Percentiles rank a stretch among this genome's conserved stretches.
These are phyloP conservation scores for Aspergillus piperis DNA, from an alignment of 2,329 filamentous ascomycete genomes.

Conservation along the genomic window DNA sequence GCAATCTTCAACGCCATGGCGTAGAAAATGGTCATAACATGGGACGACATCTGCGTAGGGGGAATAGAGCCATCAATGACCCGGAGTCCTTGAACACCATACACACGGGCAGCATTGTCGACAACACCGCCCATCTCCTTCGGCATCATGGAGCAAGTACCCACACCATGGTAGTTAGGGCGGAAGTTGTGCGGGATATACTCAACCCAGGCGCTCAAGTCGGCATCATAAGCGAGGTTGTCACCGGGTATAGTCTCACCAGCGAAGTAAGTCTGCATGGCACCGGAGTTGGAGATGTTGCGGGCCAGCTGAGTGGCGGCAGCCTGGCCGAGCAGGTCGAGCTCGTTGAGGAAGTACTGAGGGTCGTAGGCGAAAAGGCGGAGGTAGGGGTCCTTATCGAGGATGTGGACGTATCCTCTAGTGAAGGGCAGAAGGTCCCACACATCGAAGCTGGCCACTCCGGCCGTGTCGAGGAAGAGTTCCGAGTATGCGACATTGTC, in stretches of 20 bases:
- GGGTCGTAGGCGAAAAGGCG: slow-evolving; percentile 26
- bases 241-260: slow-evolving; percentile 21
- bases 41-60: slow-evolving; percentile 35
- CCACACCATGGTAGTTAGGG: slow-evolving; percentile 33
- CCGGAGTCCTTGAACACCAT: slow-evolving; percentile 35
- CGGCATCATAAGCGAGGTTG: slow-evolving; percentile 19
- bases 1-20: slow-evolving; percentile 32
- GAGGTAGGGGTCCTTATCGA: slow-evolving; percentile 30
- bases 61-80: slow-evolving; percentile 42
- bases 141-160: slow-evolving; percentile 38
- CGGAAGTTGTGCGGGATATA: slow-evolving; percentile 30
- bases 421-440: slow-evolving; percentile 36
- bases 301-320: slow-evolving; percentile 30
- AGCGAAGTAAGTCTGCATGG: slow-evolving; percentile 23
- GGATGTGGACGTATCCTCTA: slow-evolving; percentile 27
- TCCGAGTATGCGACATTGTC: slow-evolving; percentile 30
- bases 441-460: slow-evolving; percentile 28
- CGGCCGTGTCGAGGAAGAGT: slow-evolving; percentile 30
- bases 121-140: slow-evolving; percentile 37
- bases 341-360: slow-evolving; percentile 29
- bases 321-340: slow-evolving; percentile 31
- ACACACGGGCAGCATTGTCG: slow-evolving; percentile 30
- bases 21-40: slow-evolving; percentile 35
- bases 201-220: slow-evolving; percentile 24
- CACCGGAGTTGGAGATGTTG: slow-evolving; percentile 20